These are phyloP conservation scores for Fusarium veterinarium DNA, from an alignment of 2,329 filamentous ascomycete genomes.

Conservation along the genomic window DNA sequence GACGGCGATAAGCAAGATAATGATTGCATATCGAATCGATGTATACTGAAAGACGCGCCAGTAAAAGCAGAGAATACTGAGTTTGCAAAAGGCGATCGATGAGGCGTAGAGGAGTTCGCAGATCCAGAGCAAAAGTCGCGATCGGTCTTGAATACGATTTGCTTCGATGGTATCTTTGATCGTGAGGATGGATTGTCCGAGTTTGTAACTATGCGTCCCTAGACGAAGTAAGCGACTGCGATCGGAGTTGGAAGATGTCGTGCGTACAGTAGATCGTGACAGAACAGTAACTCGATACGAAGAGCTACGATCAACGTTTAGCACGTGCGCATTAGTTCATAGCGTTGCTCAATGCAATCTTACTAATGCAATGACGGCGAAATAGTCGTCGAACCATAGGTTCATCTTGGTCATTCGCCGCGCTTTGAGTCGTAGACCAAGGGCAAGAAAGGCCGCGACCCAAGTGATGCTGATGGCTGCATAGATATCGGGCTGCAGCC, in stretches of 20 bases:
- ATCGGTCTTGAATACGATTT: background rate
- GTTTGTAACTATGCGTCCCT: constrained; percentile 33
- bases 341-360: no score
- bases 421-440: constrained; percentile 32
- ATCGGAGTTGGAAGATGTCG: no score
- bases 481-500: constrained; percentile 38
- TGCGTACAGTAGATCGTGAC: constrained; percentile 24
- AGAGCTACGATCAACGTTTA: background rate
- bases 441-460: constrained; percentile 22
- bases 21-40: constrained; percentile 44
- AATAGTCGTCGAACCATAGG: constrained; percentile 42
- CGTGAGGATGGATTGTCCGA: constrained; percentile 18
- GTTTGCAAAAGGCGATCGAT: constrained; percentile 44
- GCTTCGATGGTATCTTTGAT: background rate
- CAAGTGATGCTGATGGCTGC: constrained; percentile 35
- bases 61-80: constrained; percentile 47
- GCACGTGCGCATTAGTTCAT: no score
- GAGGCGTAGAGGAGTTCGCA: constrained; percentile 39
- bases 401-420: constrained; percentile 37
- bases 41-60: constrained; percentile 46
- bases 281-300: constrained; percentile 16
- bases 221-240: background rate
- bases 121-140: constrained; percentile 32
- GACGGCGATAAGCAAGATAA: constrained; percentile 30
- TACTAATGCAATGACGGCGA: background rate